Percentiles rank a stretch among this genome's conserved stretches.
Evolutionary conservation across 768 basidiomycete genomes (phyloP).

Genomic region (Piloderma croceum): DNA sequence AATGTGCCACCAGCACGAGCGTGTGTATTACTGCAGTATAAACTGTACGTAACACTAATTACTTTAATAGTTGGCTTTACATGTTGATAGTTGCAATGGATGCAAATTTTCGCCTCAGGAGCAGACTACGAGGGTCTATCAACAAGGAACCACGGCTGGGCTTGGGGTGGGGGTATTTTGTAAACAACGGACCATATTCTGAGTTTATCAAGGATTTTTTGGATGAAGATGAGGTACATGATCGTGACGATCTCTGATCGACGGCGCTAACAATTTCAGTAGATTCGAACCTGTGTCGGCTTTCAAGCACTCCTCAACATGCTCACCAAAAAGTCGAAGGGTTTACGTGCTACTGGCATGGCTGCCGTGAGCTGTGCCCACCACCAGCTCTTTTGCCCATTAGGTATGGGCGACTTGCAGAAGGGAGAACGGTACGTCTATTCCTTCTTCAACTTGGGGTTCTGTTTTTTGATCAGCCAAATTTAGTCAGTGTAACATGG

Average conservation of each 20-base stretch:
- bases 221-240: slow-evolving; percentile 7
- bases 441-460: not conserved
- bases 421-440: slow-evolving; percentile 10
- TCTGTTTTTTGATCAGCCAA: not conserved
- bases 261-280: no score
- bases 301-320: not conserved
- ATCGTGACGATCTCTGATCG: no score
- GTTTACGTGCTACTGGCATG: slow-evolving; percentile 7
- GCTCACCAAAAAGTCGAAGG: not conserved
- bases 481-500: slow-evolving; percentile 10
- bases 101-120: slow-evolving; percentile 15
- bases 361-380: slow-evolving; percentile 9
- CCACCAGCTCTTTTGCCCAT: slow-evolving; percentile 10
- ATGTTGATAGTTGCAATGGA: slow-evolving; percentile 9
- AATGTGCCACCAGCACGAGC: not conserved
- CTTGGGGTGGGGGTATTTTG: slow-evolving; percentile 12
- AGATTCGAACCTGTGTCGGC: not conserved
- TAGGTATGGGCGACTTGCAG: slow-evolving; percentile 10
- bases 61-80: slow-evolving; percentile 10
- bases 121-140: slow-evolving; percentile 4
- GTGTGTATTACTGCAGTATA: not conserved
- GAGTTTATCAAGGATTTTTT: slow-evolving; percentile 1
- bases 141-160: slow-evolving; percentile 10
- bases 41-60: not conserved
- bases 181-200: slow-evolving; percentile 7